Evolutionary conservation across 2,329 filamentous ascomycete species (phyloP).

Genomic region (Phialophora tarda): DNA sequence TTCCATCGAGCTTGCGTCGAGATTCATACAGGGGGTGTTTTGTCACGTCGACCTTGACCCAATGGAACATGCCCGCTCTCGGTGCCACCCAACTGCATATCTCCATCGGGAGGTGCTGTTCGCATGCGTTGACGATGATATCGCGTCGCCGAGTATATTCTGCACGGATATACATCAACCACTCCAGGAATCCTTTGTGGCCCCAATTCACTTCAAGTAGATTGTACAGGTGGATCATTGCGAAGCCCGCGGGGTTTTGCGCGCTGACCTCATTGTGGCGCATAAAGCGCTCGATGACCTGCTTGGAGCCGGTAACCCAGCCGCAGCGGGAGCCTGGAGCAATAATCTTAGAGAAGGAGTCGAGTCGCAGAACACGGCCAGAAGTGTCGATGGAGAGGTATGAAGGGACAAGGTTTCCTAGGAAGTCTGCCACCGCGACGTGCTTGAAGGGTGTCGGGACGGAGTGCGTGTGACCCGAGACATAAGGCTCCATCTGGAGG

Average conservation of each 20-base stretch:
- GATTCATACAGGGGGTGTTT: constrained; percentile 48
- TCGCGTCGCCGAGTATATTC: constrained; percentile 83
- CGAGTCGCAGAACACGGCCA: constrained; percentile 85
- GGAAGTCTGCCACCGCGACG: constrained; percentile 68
- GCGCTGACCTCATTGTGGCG: constrained; percentile 82
- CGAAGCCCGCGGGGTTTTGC: constrained; percentile 84
- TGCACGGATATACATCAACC: constrained; percentile 79
- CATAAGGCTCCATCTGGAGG: constrained; percentile 80
- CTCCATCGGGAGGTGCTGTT: constrained; percentile 73
- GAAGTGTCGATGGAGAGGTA: constrained; percentile 81
- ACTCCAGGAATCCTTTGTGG: constrained; percentile 84
- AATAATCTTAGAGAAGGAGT: constrained; percentile 92
- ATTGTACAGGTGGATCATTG: constrained; percentile 84
- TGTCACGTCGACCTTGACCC: constrained; percentile 55
- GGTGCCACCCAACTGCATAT: constrained; percentile 81
- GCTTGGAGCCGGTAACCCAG: constrained; percentile 86
- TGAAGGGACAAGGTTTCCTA: constrained; percentile 73
- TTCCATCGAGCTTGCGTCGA: constrained; percentile 23
- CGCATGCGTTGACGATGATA: constrained; percentile 77
- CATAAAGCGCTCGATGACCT: constrained; percentile 81
- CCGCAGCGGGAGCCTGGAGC: constrained; percentile 80
- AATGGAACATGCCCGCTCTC: constrained; percentile 86
- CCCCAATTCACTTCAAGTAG: constrained; percentile 94
- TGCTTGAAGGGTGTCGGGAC: constrained; percentile 59
- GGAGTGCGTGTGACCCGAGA: constrained; percentile 47